Base-by-base conservation (phyloP, 768 basidiomycete species). In the Russula brevipes region DNA sequence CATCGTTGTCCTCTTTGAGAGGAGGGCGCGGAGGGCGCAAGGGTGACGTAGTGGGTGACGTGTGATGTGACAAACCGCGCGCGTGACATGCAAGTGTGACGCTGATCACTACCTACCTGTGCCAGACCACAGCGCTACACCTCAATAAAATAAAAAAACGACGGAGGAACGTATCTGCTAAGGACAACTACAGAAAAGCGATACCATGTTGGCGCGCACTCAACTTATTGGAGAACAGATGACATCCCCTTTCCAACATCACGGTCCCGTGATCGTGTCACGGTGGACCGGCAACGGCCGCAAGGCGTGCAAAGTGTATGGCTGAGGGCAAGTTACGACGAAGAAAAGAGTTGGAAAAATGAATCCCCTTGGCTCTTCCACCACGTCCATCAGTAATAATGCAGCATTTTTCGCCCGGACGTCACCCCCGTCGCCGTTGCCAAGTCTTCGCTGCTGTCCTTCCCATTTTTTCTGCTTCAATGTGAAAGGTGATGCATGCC, bases 281-380 rank as follows among this genome's bases (percentile, higher is more conserved):
- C 58, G 49, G 54, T n/a, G 8, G 24, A 19, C 58, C 63, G 63
- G 63, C 63, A 64, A 64, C 35, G 54, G 63, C 63, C 63, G 63
- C 47, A 51, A 59, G 46, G 63, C 59, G 63, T 64, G 63, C 63
- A 64, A n/a, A 45, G 63, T 55, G 63, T 53, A 55, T 60, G 63
- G 54, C 49, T 50, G 58, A 50, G 54, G 52, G 63, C 50, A 54
- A 51, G 59, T 33, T 64, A 64, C 63, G 63, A 64, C 63, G 63
- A 60, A 51, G 63, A 64, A 60, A 64, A 60, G 63, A 30, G 54
- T 46, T 46, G 58, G 31, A 63, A 63, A 64, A 64, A 55, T 52
- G 54, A 39, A 52, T 50, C 53, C 33, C 57, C 63, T 56, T 31
- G 16, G 54, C 63, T 45, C 58, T 54, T 61, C 58, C 58, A 60